phyloP scores from a whole-genome alignment of 306 rosid genomes.

The Alnus glutinosa region DNA sequence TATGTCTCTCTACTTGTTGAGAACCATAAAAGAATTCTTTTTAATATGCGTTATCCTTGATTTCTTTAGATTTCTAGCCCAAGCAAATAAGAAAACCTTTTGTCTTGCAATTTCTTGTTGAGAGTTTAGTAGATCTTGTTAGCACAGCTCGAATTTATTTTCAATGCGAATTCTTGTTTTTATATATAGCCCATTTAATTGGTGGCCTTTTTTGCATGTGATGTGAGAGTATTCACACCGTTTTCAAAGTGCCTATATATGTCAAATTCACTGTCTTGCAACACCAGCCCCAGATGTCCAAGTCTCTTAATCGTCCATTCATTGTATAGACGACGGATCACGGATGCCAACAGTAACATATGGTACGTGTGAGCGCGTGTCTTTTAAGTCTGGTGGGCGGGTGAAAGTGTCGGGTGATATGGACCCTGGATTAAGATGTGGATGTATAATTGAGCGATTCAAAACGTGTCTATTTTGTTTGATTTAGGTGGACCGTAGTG shows the following conservation, averaged over 20 bases:
- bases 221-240: not conserved
- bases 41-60: not conserved
- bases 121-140: too few species aligned
- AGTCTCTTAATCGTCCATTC: not conserved
- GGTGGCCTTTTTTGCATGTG: not conserved
- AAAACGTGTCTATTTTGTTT: not conserved
- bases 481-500: not conserved
- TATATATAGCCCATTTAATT: too few species aligned
- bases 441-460: not conserved
- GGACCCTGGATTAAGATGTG: too few species aligned
- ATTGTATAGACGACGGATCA: not conserved
- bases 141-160: too few species aligned
- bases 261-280: too few species aligned
- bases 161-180: too few species aligned
- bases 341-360: not conserved
- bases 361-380: too few species aligned
- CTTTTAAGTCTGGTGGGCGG: not conserved
- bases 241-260: too few species aligned
- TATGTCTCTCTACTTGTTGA: constrained; percentile 8
- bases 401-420: not conserved
- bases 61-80: not conserved
- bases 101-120: not conserved
- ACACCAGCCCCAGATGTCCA: too few species aligned
- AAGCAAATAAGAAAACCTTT: too few species aligned
- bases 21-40: constrained; percentile 27